Evolutionary conservation across 2,329 filamentous ascomycete species (phyloP), one percentile per base, ranked within the genome.

Genomic region (Zasmidium angulare): DNA sequence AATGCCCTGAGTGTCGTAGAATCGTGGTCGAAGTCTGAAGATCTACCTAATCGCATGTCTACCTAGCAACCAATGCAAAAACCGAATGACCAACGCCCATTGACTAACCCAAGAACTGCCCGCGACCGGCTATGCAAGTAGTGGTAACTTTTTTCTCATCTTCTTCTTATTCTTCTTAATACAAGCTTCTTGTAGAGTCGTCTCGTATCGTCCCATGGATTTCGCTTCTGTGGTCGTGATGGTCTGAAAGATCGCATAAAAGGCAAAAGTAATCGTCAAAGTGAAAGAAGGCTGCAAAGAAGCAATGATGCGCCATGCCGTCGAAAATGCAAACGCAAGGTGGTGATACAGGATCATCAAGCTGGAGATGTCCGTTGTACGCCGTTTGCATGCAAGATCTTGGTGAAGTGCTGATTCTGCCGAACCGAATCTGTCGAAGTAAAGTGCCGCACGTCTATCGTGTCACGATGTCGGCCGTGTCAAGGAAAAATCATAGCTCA

Each of bases 391-490:
- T 50, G 51, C 50, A 59, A 54, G 56, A 50, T 54, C 43, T 23
- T 49, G 56, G 24, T 53, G 47, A 49, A 47, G 24, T 26, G 40
- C 26, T 55, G 23, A 48, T 52, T 51, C 52, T 55, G 51, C 46
- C 23, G 50, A 36, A 55, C 31, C 24, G 40, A 47, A 52, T 49
- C 55, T 58, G 55, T 58, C 43, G 55, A 58, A 58, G 55, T 58
- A 26, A 58, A 58, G 26, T 40, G 40, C 50, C 50, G 47, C 21
- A 46, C 56, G 50, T 55, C 48, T 60, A 53, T 60, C 53, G 58
- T 60, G 46, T 60, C 58, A 56, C 48, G 36, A 58, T 56, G 43
- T 59, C 56, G 62, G 60, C 62, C 56, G 60, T 65, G 52, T 58
- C 60, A 46, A 40, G 4, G 26, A 29, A 53, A 55, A 52, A 50